phyloP scores from a whole-genome alignment of 2,329 filamentous ascomycete genomes.

The Hirsutella thompsonii region DNA sequence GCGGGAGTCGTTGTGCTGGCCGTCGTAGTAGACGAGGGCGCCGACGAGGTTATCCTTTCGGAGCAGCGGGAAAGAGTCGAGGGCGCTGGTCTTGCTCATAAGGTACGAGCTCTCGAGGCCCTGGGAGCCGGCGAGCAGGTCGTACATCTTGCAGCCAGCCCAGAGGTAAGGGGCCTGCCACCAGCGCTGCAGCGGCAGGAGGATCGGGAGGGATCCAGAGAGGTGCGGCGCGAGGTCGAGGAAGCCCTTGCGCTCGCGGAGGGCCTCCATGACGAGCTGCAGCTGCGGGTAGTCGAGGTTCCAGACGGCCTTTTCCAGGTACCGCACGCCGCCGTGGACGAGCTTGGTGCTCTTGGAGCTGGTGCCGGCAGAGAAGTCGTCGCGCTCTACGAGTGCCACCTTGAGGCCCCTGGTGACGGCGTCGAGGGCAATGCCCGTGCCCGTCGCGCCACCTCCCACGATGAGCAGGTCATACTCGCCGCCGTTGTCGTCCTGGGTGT shows the following conservation, averaged over 20 bases:
- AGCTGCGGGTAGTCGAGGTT: conserved; percentile 78
- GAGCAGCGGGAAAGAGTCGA: conserved; percentile 68
- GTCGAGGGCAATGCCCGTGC: conserved; percentile 69
- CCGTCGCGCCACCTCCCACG: conserved; percentile 70
- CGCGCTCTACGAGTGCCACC: conserved; percentile 69
- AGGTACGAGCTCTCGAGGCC: conserved; percentile 79
- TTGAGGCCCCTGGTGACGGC: conserved; percentile 67
- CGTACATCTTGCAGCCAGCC: conserved; percentile 63
- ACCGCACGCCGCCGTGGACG: conserved; percentile 74
- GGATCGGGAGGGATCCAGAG: conserved; percentile 68
- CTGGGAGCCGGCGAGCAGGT: conserved; percentile 68
- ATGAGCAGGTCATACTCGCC: conserved; percentile 60
- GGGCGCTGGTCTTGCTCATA: conserved; percentile 61
- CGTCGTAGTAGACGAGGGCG: conserved; percentile 76
- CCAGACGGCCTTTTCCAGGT: conserved; percentile 77
- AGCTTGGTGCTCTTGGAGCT: conserved; percentile 83
- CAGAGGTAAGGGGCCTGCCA: conserved; percentile 70
- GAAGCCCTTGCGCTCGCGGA: conserved; percentile 74
- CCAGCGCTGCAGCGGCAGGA: conserved; percentile 72
- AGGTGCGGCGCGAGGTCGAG: conserved; percentile 73
- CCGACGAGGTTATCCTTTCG: conserved; percentile 62
- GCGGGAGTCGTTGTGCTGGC: conserved; percentile 74
- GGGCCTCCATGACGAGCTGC: conserved; percentile 65
- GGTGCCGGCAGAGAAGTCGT: conserved; percentile 72
- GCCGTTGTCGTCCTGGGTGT: conserved; percentile 3